Conservation (phyloP, 2,329 filamentous ascomycete species). For the Raffaelea ambrosiae region DNA sequence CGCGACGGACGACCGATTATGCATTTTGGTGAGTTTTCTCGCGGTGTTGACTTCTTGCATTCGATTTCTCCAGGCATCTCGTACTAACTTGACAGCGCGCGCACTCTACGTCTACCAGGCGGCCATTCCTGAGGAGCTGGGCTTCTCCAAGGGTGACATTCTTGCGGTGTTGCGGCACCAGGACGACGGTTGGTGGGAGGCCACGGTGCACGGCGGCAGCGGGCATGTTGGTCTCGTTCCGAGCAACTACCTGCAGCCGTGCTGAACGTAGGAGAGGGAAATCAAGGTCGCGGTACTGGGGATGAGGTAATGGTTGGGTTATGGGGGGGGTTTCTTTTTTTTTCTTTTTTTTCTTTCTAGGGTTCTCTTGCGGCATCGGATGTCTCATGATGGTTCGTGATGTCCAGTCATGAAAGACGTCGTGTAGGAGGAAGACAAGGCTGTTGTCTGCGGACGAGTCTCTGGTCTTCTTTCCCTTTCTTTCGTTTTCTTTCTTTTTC, state of each 20-base stretch:
- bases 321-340: not conserved
- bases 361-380: no score
- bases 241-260: conserved; percentile 58
- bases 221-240: conserved; percentile 54
- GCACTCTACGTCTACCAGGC: conserved; percentile 92
- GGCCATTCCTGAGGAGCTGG: conserved; percentile 89
- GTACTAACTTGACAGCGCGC: conserved; percentile 51
- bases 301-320: conserved; percentile 1
- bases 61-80: conserved; percentile 1
- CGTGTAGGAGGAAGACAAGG: no score
- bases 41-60: no score
- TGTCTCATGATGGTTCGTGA: no score
- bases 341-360: not conserved
- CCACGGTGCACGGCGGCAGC: conserved; percentile 69
- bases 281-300: no score
- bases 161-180: conserved; percentile 83
- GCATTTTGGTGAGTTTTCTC: conserved; percentile 71
- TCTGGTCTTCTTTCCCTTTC: not conserved
- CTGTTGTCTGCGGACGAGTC: no score
- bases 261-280: conserved; percentile 19
- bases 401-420: no score
- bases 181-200: conserved; percentile 99
- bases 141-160: conserved; percentile 86
- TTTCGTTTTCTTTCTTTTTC: not conserved
- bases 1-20: conserved; percentile 79